These are phyloP conservation scores for Diaporthe sp. DNA, from an alignment of 2,329 filamentous ascomycete species.

Conservation along the genomic window DNA sequence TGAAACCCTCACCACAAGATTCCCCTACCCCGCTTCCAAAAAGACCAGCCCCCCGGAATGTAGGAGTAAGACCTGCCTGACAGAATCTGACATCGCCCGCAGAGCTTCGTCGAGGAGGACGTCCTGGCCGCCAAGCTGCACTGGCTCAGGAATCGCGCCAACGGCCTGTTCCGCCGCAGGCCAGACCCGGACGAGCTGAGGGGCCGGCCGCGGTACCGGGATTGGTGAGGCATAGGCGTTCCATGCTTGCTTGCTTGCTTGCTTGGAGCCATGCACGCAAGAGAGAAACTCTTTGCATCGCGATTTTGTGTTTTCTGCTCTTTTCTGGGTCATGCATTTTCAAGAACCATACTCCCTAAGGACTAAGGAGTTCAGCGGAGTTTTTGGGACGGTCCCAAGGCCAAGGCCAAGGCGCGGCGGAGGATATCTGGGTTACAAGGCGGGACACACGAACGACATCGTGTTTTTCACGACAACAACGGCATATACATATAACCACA, in stretches of 20 bases:
- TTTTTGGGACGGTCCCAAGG: not conserved
- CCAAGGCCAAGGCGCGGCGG: not conserved
- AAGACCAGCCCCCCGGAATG: too few relatives aligned
- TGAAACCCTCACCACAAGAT: too few relatives aligned
- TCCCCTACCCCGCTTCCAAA: too few relatives aligned
- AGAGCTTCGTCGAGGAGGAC: constrained; percentile 33
- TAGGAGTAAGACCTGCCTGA: too few relatives aligned
- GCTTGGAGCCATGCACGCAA: not conserved
- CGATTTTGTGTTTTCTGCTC: not conserved
- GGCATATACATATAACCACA: not conserved
- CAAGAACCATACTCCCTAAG: not conserved
- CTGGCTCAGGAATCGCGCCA: constrained; percentile 36
- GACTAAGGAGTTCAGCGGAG: not conserved
- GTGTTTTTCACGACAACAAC: not conserved
- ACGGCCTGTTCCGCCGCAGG: constrained; percentile 36
- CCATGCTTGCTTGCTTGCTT: too few relatives aligned
- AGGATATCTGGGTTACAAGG: not conserved
- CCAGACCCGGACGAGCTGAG: constrained; percentile 13
- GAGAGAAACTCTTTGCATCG: not conserved
- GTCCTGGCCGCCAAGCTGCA: constrained; percentile 32
- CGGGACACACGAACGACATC: not conserved
- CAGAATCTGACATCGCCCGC: not conserved
- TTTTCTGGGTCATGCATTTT: too few relatives aligned
- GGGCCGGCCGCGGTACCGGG: constrained; percentile 36
- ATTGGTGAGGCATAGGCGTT: constrained; percentile 15